Evolutionary conservation across 2,329 filamentous ascomycete genomes (phyloP).

Genomic region (Talaromyces sp.): DNA sequence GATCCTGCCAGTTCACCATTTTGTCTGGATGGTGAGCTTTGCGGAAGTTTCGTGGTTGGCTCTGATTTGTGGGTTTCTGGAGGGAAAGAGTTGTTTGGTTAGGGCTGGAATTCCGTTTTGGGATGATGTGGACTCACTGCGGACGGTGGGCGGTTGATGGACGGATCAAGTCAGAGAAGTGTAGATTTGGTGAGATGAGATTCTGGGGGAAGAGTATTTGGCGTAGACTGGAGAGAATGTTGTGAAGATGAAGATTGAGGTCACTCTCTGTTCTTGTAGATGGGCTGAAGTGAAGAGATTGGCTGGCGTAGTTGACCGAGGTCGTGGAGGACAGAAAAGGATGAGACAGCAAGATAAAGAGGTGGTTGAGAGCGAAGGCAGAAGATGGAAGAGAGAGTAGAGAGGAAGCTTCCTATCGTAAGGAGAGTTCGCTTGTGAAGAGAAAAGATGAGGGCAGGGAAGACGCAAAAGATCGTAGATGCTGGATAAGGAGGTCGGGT

Average conservation of each 20-base stretch:
- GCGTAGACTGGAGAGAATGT: neutral
- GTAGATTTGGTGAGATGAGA: neutral
- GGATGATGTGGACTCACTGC: neutral
- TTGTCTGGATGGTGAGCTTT: slow-evolving; percentile 5
- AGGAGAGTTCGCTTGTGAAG: neutral
- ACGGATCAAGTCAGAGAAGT: neutral
- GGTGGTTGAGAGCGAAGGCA: neutral
- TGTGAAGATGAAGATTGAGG: neutral
- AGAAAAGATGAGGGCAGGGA: neutral
- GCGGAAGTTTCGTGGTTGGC: neutral
- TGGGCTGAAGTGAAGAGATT: neutral
- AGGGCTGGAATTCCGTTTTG: neutral
- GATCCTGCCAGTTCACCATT: slow-evolving; percentile 35
- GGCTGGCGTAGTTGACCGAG: neutral
- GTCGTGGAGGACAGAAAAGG: neutral
- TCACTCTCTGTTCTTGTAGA: neutral
- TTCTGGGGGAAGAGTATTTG: neutral
- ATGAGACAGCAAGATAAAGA: neutral
- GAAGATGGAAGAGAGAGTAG: neutral
- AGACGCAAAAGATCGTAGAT: neutral
- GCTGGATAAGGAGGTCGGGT: neutral
- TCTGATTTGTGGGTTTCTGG: neutral
- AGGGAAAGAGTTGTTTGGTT: neutral
- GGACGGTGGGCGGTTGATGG: neutral
- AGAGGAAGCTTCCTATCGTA: neutral